Evolutionary conservation across 495 filamentous ascomycete species (phyloP).

Genomic region (Aspergillus cavernicola): DNA sequence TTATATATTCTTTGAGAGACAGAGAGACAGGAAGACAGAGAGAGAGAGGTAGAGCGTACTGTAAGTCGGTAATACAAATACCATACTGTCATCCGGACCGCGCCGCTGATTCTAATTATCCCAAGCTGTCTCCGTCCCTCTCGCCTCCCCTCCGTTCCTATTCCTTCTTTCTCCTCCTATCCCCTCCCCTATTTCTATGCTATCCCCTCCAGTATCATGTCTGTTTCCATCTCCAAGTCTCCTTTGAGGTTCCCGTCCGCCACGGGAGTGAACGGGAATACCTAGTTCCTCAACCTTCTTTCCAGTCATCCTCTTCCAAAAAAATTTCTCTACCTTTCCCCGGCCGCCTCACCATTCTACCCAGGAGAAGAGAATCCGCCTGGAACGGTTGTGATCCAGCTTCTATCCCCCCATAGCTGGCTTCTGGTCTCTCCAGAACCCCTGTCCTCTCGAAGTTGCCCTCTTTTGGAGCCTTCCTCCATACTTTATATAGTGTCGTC

Average conservation of each 20-base stretch:
- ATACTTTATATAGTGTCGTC: conserved; percentile 14
- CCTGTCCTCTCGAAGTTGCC: conserved; percentile 11
- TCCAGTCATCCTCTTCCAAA: conserved; percentile 19
- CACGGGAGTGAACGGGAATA: conserved; percentile 45
- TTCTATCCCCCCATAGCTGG: conserved; percentile 17
- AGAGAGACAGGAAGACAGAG: background rate
- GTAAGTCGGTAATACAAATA: background rate
- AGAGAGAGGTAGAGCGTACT: background rate
- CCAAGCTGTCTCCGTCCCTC: conserved; percentile 20
- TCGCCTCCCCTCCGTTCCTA: conserved; percentile 14
- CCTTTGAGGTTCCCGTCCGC: conserved; percentile 35
- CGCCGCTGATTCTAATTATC: conserved; percentile 20
- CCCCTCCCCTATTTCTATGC: conserved; percentile 28
- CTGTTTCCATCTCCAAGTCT: conserved; percentile 29
- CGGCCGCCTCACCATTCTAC: conserved; percentile 22
- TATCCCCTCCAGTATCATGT: conserved; percentile 35
- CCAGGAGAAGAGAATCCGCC: conserved; percentile 13
- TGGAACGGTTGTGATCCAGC: conserved; percentile 15
- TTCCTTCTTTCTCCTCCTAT: conserved; percentile 25
- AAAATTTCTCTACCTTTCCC: conserved; percentile 30
- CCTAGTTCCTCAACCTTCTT: conserved; percentile 27
- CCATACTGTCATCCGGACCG: conserved; percentile 15
- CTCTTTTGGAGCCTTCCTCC: conserved; percentile 12
- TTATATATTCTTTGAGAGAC: background rate
- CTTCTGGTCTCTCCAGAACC: conserved; percentile 10